phyloP scores from a whole-genome alignment of 2,329 filamentous ascomycete genomes.

The Cytospora paraplurivora region DNA sequence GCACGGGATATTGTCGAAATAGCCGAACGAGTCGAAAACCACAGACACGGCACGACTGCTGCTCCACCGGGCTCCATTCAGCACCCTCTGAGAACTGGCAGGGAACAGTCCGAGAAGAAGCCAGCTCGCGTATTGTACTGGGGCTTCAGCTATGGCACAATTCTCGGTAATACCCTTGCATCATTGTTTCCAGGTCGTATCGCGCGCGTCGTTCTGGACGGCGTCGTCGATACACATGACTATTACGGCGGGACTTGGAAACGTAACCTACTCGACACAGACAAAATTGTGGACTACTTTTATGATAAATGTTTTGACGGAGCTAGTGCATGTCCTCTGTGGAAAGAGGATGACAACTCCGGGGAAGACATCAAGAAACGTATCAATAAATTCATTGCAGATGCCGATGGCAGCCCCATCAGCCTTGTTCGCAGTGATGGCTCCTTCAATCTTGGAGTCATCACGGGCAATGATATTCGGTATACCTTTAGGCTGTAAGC shows the following conservation, averaged over 20 bases:
- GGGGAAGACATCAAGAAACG: slow-evolving; percentile 38
- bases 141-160: slow-evolving; percentile 53
- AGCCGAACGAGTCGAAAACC: slow-evolving; percentile 44
- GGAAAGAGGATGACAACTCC: slow-evolving; percentile 33
- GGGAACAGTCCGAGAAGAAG: neutral
- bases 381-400: slow-evolving; percentile 37
- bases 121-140: slow-evolving; percentile 46
- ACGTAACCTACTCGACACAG: slow-evolving; percentile 42
- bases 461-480: slow-evolving; percentile 40
- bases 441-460: slow-evolving; percentile 32
- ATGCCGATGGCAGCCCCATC: slow-evolving; percentile 36
- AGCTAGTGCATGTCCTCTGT: slow-evolving; percentile 37
- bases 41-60: slow-evolving; percentile 27
- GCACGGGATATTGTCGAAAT: slow-evolving; percentile 49
- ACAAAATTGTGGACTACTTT: slow-evolving; percentile 39
- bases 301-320: slow-evolving; percentile 42
- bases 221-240: slow-evolving; percentile 42
- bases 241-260: slow-evolving; percentile 39
- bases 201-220: slow-evolving; percentile 46
- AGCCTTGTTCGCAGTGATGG: slow-evolving; percentile 29
- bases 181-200: slow-evolving; percentile 45
- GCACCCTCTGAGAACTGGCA: slow-evolving; percentile 3
- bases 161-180: slow-evolving; percentile 48
- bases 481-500: slow-evolving; percentile 31
- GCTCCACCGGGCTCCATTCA: neutral